Percentiles rank a stretch among this genome's conserved stretches.
Conservation (phyloP, 2,329 filamentous ascomycete genomes). For the Mycosphaerella sp. region DNA sequence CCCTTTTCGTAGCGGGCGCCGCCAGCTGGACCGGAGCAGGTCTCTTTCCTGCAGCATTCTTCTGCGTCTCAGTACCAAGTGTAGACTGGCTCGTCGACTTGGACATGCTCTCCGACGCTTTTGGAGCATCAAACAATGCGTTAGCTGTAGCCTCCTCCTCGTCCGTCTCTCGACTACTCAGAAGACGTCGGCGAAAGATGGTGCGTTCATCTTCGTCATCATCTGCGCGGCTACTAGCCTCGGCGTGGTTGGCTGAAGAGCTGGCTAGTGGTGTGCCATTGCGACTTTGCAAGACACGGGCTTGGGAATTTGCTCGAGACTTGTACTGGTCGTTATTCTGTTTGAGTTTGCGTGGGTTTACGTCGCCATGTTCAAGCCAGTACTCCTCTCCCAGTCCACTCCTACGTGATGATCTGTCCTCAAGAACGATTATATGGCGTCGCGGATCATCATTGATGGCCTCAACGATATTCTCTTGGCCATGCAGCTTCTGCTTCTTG, state of each 20-base stretch:
- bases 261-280: not conserved
- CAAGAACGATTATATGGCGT: conserved; percentile 57
- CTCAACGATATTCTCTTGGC: conserved; percentile 13
- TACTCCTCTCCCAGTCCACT: conserved; percentile 71
- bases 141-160: conserved; percentile 19
- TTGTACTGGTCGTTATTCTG: conserved; percentile 5
- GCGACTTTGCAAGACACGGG: not conserved
- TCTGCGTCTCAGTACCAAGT: conserved; percentile 23
- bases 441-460: conserved; percentile 34
- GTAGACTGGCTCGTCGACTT: conserved; percentile 19
- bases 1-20: conserved; percentile 29
- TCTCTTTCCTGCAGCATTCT: conserved; percentile 27
- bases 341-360: conserved; percentile 17
- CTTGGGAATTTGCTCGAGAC: conserved; percentile 20
- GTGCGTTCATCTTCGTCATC: conserved; percentile 23
- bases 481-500: conserved; percentile 36
- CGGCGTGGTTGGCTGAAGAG: conserved; percentile 3
- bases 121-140: conserved; percentile 9
- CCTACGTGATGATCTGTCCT: conserved; percentile 64
- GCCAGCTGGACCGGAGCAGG: conserved; percentile 21
- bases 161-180: conserved; percentile 28
- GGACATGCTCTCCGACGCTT: conserved; percentile 1
- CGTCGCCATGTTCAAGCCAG: conserved; percentile 55
- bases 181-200: conserved; percentile 30
- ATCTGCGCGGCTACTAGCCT: conserved; percentile 13